Conservation (phyloP, 2,329 filamentous ascomycete species). For the Xylaria sp. region DNA sequence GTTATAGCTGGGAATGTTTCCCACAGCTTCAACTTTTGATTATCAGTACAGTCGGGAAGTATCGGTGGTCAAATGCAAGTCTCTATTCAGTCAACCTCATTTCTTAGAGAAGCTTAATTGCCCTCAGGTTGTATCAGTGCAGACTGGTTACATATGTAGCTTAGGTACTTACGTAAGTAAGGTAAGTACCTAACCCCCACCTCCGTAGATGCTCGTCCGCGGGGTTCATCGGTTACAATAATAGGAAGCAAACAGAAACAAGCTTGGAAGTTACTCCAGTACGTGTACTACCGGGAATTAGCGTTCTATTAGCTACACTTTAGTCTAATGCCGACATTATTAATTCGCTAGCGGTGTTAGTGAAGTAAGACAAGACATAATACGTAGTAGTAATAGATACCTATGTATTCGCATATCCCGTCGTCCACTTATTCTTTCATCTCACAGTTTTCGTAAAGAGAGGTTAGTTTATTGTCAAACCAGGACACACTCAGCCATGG, state of each 20-base stretch:
- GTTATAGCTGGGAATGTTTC: no score
- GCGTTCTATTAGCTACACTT: background rate
- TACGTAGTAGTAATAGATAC: background rate
- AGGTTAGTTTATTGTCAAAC: background rate
- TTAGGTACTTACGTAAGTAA: no score
- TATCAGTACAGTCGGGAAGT: no score
- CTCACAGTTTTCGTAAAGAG: background rate
- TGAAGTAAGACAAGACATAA: background rate
- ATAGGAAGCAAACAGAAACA: background rate
- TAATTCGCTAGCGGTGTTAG: background rate
- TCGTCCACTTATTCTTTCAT: background rate
- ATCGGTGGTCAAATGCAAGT: no score
- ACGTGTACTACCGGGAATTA: background rate
- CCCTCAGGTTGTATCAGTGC: no score
- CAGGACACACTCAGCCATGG: constrained; percentile 18
- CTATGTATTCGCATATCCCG: background rate
- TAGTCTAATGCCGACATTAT: background rate
- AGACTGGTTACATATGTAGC: no score
- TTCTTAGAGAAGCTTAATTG: no score
- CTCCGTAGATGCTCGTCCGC: no score
- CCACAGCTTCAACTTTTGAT: no score
- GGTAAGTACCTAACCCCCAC: no score
- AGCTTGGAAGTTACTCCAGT: background rate
- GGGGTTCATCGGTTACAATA: no score
- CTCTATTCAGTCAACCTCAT: no score